Evolutionary conservation across 2,329 filamentous ascomycete species (phyloP).

Genomic region (Trichoderma afroharzianum): DNA sequence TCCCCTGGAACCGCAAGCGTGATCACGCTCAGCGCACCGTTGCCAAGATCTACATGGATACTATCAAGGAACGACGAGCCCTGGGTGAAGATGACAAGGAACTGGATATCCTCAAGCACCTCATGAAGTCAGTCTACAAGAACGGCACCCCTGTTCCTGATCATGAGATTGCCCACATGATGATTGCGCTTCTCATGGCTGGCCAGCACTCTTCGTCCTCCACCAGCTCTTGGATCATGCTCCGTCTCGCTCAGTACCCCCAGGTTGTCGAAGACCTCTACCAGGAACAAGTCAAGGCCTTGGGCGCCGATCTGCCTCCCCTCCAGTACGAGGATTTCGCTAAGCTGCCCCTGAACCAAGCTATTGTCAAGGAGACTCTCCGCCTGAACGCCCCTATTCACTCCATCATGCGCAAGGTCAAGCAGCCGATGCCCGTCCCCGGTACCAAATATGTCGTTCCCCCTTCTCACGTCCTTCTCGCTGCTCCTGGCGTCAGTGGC

Average conservation of each 20-base stretch:
- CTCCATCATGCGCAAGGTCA: constrained; percentile 90
- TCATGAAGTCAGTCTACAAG: constrained; percentile 85
- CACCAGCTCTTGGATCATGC: constrained; percentile 79
- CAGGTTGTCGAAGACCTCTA: constrained; percentile 78
- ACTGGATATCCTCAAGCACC: constrained; percentile 83
- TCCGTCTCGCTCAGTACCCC: constrained; percentile 73
- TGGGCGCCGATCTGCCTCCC: constrained; percentile 71
- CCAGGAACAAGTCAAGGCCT: constrained; percentile 70
- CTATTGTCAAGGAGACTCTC: constrained; percentile 87
- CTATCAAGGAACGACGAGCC: constrained; percentile 68
- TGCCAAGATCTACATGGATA: constrained; percentile 76
- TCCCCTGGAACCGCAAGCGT: constrained; percentile 82
- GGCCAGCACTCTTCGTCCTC: constrained; percentile 87
- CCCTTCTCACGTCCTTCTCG: constrained; percentile 73
- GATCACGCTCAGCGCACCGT: constrained; percentile 78
- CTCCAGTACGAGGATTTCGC: constrained; percentile 74
- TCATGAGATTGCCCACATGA: constrained; percentile 83
- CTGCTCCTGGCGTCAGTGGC: constrained; percentile 79
- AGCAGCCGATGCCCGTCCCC: constrained; percentile 77
- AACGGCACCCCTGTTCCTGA: constrained; percentile 75
- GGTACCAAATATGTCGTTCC: constrained; percentile 82
- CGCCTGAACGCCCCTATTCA: constrained; percentile 90
- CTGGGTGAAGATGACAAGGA: constrained; percentile 46
- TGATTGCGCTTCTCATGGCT: constrained; percentile 91
- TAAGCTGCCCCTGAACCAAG: constrained; percentile 75